Evolutionary conservation across 352 stramenopile species (phyloP).

Genomic region (Pythium oligandrum): DNA sequence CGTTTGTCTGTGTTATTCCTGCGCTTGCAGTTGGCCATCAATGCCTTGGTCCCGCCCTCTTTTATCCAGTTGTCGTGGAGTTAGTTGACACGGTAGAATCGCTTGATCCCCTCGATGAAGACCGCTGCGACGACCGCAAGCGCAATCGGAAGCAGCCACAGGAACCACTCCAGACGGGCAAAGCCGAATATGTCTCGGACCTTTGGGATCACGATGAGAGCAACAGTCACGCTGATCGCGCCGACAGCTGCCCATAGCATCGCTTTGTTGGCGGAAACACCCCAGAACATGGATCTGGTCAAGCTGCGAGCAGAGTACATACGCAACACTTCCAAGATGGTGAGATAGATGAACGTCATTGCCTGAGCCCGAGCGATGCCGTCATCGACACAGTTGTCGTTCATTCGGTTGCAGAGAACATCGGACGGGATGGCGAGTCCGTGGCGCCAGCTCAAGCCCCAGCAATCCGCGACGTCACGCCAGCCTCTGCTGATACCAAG

Average conservation of each 20-base stretch:
- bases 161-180: conserved; percentile 59
- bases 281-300: conserved; percentile 62
- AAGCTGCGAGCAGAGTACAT: conserved; percentile 76
- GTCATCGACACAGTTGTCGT: conserved; percentile 57
- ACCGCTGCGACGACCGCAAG: conserved; percentile 58
- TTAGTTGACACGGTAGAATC: conserved; percentile 26
- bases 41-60: too few species aligned
- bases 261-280: conserved; percentile 74
- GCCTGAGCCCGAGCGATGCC: conserved; percentile 61
- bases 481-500: conserved; percentile 38
- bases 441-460: conserved; percentile 29
- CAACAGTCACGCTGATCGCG: conserved; percentile 47
- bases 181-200: conserved; percentile 71
- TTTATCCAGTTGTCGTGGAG: too few species aligned
- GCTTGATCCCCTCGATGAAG: conserved; percentile 69
- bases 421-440: conserved; percentile 29
- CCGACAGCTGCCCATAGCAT: conserved; percentile 67
- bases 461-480: conserved; percentile 43
- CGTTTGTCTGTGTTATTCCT: too few species aligned
- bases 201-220: conserved; percentile 61
- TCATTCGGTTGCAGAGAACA: conserved; percentile 37
- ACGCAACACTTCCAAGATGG: conserved; percentile 68
- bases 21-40: too few species aligned
- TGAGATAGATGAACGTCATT: conserved; percentile 77
- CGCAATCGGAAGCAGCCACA: conserved; percentile 67